Conservation (phyloP, 306 rosid genomes). For the Gastrolobium bilobum region DNA sequence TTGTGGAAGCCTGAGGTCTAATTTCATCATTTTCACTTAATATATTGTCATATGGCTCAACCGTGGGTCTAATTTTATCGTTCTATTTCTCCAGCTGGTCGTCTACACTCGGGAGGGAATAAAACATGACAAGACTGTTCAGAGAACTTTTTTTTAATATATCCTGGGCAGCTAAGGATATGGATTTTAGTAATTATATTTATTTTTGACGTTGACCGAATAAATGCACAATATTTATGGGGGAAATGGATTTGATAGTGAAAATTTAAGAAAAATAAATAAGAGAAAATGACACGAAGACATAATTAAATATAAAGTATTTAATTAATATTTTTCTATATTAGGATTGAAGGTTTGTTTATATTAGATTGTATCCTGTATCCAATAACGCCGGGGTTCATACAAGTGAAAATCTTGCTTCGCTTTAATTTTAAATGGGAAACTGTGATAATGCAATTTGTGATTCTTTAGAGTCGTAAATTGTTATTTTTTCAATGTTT, state of each 20-base stretch:
- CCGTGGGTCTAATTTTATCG: background rate
- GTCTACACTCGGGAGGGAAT: background rate
- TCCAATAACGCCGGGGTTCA: too few relatives aligned
- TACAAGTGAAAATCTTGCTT: too few relatives aligned
- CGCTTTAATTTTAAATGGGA: too few relatives aligned
- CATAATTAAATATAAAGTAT: background rate
- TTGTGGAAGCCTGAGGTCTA: conserved; percentile 21
- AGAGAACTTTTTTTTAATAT: background rate
- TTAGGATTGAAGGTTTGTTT: background rate
- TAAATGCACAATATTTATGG: background rate
- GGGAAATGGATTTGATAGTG: background rate
- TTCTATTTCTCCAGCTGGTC: conserved; percentile 27
- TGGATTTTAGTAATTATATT: background rate
- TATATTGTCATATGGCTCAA: conserved; percentile 9
- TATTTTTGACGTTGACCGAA: background rate
- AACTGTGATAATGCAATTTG: too few relatives aligned
- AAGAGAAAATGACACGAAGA: background rate
- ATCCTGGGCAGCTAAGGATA: background rate
- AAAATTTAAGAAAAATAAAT: background rate
- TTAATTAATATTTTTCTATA: background rate
- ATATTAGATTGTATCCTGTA: background rate
- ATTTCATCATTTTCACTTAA: background rate
- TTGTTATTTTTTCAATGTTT: too few relatives aligned
- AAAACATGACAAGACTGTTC: background rate
- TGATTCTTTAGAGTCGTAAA: too few relatives aligned